phyloP scores from a whole-genome alignment of 306 rosid species.

The Prunus davidiana region DNA sequence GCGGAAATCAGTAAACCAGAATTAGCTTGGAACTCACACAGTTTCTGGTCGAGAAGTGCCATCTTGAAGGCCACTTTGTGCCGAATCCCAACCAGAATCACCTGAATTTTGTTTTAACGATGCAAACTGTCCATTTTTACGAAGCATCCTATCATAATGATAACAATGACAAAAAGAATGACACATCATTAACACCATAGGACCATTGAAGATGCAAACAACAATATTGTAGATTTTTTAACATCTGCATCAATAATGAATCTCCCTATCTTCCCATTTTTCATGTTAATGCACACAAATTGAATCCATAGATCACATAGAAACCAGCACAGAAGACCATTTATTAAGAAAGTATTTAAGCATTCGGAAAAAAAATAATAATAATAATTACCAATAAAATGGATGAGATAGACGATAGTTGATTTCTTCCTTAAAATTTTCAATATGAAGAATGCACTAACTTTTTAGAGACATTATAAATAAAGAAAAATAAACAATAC shows the following conservation, averaged over 20 bases:
- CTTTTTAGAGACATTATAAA: too few species aligned
- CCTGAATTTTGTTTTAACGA: conserved; percentile 68
- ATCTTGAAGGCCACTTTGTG: conserved; percentile 52
- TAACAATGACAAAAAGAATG: conserved; percentile 16
- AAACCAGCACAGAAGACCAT: not conserved
- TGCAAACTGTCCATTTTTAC: conserved; percentile 89
- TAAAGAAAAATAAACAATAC: too few species aligned
- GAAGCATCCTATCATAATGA: conserved; percentile 71
- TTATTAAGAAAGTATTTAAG: too few species aligned
- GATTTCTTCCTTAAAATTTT: too few species aligned
- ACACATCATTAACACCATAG: not conserved
- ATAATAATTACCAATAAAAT: not conserved
- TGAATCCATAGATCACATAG: not conserved
- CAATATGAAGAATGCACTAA: too few species aligned
- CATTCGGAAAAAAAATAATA: too few species aligned
- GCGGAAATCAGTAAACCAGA: conserved; percentile 7
- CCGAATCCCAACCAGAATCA: conserved; percentile 60
- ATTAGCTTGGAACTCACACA: conserved; percentile 58
- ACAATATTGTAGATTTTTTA: not conserved
- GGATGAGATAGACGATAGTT: too few species aligned
- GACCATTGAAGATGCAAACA: not conserved
- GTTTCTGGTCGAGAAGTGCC: conserved; percentile 62
- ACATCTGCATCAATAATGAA: not conserved
- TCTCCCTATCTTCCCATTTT: not conserved
- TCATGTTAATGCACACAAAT: not conserved